Evolutionary conservation across 164 flowering plant genomes (phyloP), one percentile per base, ranked within the genome.

Genomic region (Aristolochia fimbriata): DNA sequence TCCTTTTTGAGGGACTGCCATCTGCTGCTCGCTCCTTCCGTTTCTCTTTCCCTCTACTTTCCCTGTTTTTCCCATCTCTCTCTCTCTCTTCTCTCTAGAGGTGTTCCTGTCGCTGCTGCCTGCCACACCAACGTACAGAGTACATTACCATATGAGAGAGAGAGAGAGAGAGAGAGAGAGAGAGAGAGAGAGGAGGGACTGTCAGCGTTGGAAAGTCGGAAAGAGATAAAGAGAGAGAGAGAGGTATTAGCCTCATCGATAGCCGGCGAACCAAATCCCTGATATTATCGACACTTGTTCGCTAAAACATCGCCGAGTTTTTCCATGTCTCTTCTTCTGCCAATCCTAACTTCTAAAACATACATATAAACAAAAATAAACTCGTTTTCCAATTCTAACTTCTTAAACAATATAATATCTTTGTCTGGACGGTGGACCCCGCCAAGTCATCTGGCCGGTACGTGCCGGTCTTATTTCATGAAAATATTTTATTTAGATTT

Each of bases 251-350:
- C 43, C 43, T 37, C 9, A 37, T 47, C 20, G 43, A 48, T 19
- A 58, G n/a, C 52, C 19, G 22, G 56, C 56, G 30, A 52, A 23
- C 14, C 56, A 52, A 52, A 27, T 49, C 15, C 15, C 52, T 20
- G 50, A 24, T 10, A 59, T 59, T 41, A 47, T 45, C 41, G 37
- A 21, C 37, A 15, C 16, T 25, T 15, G n/a, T 24, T 48, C 15
- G 7, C 25, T 53, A 48, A 47, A 59, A 59, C 37, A 59, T 47
- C 62, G 62, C 62, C 62, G 41, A 59, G 31, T 27, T 47, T 16
- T 27, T 22, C 58, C 56, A 23, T n/a, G 19, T 52, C 56, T 52
- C 27, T 31, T 27, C 56, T 6, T 10, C 43, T 37, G 43, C 43
- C 43, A 27, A n/a, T n/a, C 43, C 9, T 37, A 0, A 37, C 4